Conservation (phyloP, 2,329 filamentous ascomycete species). For the Ilyonectria sp. region DNA sequence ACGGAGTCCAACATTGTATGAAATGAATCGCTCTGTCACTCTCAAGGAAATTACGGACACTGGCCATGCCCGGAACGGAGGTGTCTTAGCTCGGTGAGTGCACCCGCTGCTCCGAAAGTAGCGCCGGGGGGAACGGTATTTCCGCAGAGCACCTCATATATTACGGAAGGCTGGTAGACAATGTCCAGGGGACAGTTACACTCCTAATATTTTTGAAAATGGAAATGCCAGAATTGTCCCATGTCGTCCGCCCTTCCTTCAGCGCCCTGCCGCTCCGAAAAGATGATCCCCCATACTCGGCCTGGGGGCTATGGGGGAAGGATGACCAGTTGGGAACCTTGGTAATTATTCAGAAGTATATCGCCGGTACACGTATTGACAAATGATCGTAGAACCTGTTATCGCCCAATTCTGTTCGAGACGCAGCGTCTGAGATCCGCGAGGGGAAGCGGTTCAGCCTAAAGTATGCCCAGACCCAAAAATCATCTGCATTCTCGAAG, state of each 20-base stretch:
- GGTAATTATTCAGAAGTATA: not conserved
- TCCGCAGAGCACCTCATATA: slow-evolving; percentile 5
- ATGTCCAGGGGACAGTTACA: not conserved
- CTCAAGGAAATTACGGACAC: not conserved
- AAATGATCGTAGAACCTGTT: slow-evolving; percentile 4
- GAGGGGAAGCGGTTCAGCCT: slow-evolving; percentile 19
- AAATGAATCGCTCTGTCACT: not conserved
- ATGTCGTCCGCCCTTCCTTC: not conserved
- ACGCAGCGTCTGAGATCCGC: slow-evolving; percentile 16
- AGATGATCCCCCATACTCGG: slow-evolving; percentile 22
- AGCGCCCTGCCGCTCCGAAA: slow-evolving; percentile 16
- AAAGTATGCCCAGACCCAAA: slow-evolving; percentile 11
- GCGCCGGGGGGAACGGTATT: not conserved
- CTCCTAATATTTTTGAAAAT: not conserved
- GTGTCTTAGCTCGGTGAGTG: not conserved
- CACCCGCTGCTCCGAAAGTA: not conserved
- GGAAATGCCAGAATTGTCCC: not conserved
- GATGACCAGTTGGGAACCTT: slow-evolving; percentile 26
- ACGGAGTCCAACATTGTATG: not conserved
- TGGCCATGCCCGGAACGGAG: not conserved
- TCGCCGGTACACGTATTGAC: not conserved
- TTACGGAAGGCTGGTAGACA: not conserved
- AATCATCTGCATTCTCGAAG: not conserved
- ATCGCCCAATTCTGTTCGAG: slow-evolving; percentile 3
- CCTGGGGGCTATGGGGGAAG: slow-evolving; percentile 23